Percentiles rank a stretch among this genome's conserved stretches.
phyloP scores from a whole-genome alignment of 768 basidiomycete genomes.

The Boletus tomentosulus region DNA sequence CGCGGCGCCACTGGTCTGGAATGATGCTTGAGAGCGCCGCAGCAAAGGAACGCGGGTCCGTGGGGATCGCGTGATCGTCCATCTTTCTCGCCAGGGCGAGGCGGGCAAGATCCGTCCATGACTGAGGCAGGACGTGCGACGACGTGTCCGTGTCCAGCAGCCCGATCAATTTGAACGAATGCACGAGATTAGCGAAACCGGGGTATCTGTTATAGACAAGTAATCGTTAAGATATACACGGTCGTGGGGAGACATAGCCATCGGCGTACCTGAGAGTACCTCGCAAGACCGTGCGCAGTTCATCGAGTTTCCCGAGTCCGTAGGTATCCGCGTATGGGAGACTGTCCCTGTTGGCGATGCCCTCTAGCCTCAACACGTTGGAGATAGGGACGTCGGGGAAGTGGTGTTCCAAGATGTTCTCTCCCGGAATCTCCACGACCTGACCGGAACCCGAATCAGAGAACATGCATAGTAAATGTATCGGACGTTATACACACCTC shows the following conservation, averaged over 20 bases:
- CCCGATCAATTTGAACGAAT: slow-evolving; percentile 66
- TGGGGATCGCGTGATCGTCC: slow-evolving; percentile 20
- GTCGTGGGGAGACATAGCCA: neutral
- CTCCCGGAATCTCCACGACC: slow-evolving; percentile 47
- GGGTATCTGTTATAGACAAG: slow-evolving; percentile 55
- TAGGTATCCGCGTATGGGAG: slow-evolving; percentile 68
- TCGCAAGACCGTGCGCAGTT: slow-evolving; percentile 64
- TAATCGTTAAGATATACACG: neutral
- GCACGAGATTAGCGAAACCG: slow-evolving; percentile 73
- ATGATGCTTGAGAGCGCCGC: slow-evolving; percentile 31
- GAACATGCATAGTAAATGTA: neutral
- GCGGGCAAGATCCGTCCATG: slow-evolving; percentile 37
- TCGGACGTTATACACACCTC: slow-evolving; percentile 39
- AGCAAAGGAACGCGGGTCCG: slow-evolving; percentile 30
- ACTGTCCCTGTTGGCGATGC: slow-evolving; percentile 83
- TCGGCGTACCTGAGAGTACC: slow-evolving; percentile 71
- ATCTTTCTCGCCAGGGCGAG: slow-evolving; percentile 30
- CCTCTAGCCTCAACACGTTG: slow-evolving; percentile 64
- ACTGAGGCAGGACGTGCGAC: slow-evolving; percentile 14
- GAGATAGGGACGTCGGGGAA: slow-evolving; percentile 70
- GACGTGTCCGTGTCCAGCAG: slow-evolving; percentile 45
- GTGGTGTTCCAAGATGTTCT: slow-evolving; percentile 48
- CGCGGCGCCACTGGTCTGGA: slow-evolving; percentile 12
- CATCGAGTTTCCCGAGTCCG: slow-evolving; percentile 40
- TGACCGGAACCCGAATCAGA: slow-evolving; percentile 20